These are phyloP conservation scores for Streptanthus diversifolius DNA, from an alignment of 345 rosid species.

Conservation along the genomic window DNA sequence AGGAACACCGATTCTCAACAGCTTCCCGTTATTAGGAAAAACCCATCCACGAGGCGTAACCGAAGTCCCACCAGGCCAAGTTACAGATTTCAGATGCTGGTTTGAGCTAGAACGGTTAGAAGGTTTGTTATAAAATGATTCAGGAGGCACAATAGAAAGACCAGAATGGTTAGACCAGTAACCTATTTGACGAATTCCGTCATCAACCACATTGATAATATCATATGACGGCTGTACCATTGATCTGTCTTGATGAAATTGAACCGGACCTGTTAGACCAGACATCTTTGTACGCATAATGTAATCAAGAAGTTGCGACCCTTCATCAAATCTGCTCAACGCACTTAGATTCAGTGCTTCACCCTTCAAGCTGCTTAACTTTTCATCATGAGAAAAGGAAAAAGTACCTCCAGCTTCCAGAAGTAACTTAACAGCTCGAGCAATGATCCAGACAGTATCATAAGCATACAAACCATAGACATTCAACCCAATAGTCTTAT, in stretches of 20 bases:
- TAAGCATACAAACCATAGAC: conserved; percentile 79
- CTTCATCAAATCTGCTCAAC: conserved; percentile 68
- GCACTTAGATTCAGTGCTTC: conserved; percentile 66
- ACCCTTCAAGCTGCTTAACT: conserved; percentile 39
- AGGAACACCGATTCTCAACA: conserved; percentile 74
- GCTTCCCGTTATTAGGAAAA: conserved; percentile 71
- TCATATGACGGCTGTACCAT: conserved; percentile 65
- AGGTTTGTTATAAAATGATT: conserved; percentile 54
- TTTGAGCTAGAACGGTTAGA: conserved; percentile 72
- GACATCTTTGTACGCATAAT: conserved; percentile 63
- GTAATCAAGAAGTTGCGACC: conserved; percentile 49
- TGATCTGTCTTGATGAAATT: conserved; percentile 58
- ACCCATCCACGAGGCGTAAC: conserved; percentile 88
- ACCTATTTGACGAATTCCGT: conserved; percentile 50
- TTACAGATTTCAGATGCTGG: conserved; percentile 56
- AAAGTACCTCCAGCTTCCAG: conserved; percentile 62
- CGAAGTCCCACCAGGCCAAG: conserved; percentile 79
- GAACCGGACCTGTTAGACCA: conserved; percentile 74
- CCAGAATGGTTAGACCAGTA: conserved; percentile 94
- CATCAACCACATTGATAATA: conserved; percentile 49
- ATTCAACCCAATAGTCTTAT: conserved; percentile 61
- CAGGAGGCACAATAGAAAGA: conserved; percentile 70
- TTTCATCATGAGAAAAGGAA: conserved; percentile 61
- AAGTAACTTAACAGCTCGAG: conserved; percentile 59
- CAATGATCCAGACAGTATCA: conserved; percentile 91